These are phyloP conservation scores for Calocera cornea DNA, from an alignment of 768 basidiomycete genomes.

Conservation along the genomic window DNA sequence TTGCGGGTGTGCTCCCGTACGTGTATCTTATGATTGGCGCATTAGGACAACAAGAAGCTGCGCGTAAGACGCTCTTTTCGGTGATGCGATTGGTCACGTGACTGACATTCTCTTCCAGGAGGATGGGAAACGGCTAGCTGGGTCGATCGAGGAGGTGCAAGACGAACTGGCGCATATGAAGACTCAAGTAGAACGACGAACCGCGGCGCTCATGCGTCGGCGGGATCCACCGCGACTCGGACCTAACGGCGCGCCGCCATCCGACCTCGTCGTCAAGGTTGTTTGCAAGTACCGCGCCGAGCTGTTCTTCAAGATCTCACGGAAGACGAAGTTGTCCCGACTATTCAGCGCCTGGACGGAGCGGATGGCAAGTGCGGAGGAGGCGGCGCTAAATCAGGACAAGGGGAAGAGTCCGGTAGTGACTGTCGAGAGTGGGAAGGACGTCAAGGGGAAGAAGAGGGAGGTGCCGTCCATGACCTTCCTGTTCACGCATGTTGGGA, in stretches of 20 bases:
- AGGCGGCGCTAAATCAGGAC: not conserved
- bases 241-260: constrained; percentile 47
- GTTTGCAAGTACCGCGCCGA: constrained; percentile 80
- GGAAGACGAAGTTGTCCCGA: constrained; percentile 72
- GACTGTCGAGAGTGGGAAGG: constrained; percentile 6
- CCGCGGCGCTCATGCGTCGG: not conserved
- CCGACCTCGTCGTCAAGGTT: constrained; percentile 84
- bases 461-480: constrained; percentile 45
- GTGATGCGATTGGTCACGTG: constrained; percentile 16
- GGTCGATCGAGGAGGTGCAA: constrained; percentile 74
- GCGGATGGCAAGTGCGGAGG: constrained; percentile 47
- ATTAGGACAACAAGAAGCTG: constrained; percentile 76
- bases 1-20: not conserved
- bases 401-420: constrained; percentile 5
- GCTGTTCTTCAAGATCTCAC: constrained; percentile 83
- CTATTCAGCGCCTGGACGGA: constrained; percentile 82
- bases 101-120: constrained; percentile 38
- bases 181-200: constrained; percentile 61
- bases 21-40: not conserved
- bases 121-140: constrained; percentile 66
- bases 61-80: constrained; percentile 36
- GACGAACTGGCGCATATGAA: constrained; percentile 78
- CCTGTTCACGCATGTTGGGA: constrained; percentile 71
- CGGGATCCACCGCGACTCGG: not conserved
- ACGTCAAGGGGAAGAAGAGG: constrained; percentile 1